These are phyloP conservation scores for Glycine soja DNA, from an alignment of 306 rosid species.

Conservation along the genomic window DNA sequence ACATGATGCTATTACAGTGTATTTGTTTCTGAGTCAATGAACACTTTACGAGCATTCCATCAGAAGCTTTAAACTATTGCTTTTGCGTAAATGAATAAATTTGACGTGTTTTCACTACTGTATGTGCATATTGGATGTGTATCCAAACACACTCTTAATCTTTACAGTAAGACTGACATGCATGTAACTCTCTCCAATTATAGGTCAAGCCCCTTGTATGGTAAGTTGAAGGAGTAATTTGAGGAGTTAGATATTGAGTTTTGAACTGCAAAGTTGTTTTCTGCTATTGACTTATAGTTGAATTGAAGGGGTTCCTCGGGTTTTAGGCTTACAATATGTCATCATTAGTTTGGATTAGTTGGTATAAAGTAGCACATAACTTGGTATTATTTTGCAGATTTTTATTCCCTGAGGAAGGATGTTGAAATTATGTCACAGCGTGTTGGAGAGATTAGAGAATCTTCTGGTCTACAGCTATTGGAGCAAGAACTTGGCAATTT, in stretches of 20 bases:
- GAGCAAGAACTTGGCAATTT: constrained; percentile 71
- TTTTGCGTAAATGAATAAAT: too few relatives aligned
- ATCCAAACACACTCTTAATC: background rate
- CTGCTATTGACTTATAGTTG: background rate
- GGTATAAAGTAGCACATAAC: constrained; percentile 9
- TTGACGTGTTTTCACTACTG: background rate
- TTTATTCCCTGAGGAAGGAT: constrained; percentile 77
- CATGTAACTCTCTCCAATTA: background rate
- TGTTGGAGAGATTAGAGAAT: constrained; percentile 76
- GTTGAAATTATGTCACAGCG: constrained; percentile 73
- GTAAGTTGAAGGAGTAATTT: too few relatives aligned
- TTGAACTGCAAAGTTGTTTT: background rate
- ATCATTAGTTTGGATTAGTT: constrained; percentile 31
- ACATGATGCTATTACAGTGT: too few relatives aligned
- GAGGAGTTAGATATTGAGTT: background rate
- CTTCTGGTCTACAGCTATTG: constrained; percentile 68
- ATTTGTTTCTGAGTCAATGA: too few relatives aligned
- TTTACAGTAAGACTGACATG: background rate
- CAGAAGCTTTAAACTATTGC: too few relatives aligned
- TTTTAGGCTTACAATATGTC: constrained; percentile 7
- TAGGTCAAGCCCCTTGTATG: background rate
- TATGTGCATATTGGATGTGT: background rate
- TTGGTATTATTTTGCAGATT: constrained; percentile 62
- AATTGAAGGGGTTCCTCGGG: constrained; percentile 16
- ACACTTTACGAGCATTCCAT: too few relatives aligned